Evolutionary conservation across 257 asterid genomes (phyloP), one percentile per base, ranked within the genome.

Genomic region (Cordia subcordata): DNA sequence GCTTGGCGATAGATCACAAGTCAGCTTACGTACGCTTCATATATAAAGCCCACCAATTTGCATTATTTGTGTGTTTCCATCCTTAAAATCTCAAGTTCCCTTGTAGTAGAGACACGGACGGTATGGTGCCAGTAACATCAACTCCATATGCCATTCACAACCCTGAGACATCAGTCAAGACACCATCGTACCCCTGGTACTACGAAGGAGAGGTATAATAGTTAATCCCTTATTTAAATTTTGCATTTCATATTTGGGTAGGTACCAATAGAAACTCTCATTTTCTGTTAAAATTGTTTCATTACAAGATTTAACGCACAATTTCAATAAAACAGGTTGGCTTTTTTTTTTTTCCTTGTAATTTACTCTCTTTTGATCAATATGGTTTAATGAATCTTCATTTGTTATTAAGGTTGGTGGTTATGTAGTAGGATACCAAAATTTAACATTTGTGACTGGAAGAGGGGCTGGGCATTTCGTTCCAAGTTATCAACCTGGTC

Each of bases 401-500:
- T n/a, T 20, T 46, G 6, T 62, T n/a, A n/a, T n/a, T n/a, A n/a
- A 81, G 93, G 90, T 85, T 57, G 86, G 86, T 64, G 91, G 91
- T 8, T 83, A 75, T 22, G 83, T 49, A 11, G 92, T 79, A 19
- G 87, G 64, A 42, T 86, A 83, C 27, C 66, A 79, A 38, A 81
- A 79, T 51, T 66, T 81, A 61, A 81, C 85, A 5, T 83, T 86
- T 11, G 84, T 72, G 53, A 83, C 68, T 0, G 57, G 83, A 58
- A 72, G 91, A 70, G 92, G 88, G 45, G 68, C 88, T 0, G 88
- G 94, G 4, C 91, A 82, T 71, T 62, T 75, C n/a, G 83, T 82
- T 10, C 91, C 91, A 10, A 77, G 84, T 53, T 79, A 72, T 64
- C 85, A 83, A 63, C 91, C 94, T 17, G 67, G 68, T 15, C 76